These are phyloP conservation scores for Nemania diffusa DNA, from an alignment of 2,329 filamentous ascomycete species.

Conservation along the genomic window DNA sequence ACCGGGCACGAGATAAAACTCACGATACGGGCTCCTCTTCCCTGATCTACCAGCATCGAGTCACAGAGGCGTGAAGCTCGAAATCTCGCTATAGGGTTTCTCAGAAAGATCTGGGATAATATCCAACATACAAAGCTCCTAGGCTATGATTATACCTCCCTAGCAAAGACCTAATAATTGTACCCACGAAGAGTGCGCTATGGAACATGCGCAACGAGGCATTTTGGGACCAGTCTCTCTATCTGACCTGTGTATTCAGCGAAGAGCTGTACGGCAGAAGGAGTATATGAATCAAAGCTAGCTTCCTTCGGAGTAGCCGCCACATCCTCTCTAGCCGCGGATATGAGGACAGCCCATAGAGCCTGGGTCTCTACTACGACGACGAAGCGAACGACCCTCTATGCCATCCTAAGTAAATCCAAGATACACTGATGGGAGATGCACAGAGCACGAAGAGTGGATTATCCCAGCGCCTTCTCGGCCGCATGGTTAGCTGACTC, in stretches of 20 bases:
- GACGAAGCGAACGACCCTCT: not conserved
- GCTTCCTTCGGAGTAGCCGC: not conserved
- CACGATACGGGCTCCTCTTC: not conserved
- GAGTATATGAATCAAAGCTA: not conserved
- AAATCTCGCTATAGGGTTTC: not conserved
- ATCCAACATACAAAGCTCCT: too few relatives aligned
- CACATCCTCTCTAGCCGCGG: not conserved
- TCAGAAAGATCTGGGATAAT: not conserved
- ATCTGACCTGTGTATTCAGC: too few relatives aligned
- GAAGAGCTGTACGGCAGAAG: too few relatives aligned
- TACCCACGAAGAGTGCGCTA: not conserved
- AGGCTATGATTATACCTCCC: not conserved
- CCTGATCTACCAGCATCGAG: not conserved
- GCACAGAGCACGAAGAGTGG: too few relatives aligned
- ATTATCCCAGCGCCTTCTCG: not conserved
- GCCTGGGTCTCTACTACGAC: not conserved
- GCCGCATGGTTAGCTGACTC: not conserved
- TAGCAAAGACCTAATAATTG: not conserved
- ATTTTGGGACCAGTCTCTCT: too few relatives aligned
- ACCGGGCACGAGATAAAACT: not conserved
- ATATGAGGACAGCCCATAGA: not conserved
- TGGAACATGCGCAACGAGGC: not conserved
- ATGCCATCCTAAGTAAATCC: not conserved
- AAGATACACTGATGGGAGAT: not conserved
- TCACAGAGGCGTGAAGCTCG: not conserved